A percentile compares a stretch with the other conserved stretches of the same genome.
Conservation (phyloP, 768 basidiomycete genomes). For the Mrakia hoshinonis region DNA sequence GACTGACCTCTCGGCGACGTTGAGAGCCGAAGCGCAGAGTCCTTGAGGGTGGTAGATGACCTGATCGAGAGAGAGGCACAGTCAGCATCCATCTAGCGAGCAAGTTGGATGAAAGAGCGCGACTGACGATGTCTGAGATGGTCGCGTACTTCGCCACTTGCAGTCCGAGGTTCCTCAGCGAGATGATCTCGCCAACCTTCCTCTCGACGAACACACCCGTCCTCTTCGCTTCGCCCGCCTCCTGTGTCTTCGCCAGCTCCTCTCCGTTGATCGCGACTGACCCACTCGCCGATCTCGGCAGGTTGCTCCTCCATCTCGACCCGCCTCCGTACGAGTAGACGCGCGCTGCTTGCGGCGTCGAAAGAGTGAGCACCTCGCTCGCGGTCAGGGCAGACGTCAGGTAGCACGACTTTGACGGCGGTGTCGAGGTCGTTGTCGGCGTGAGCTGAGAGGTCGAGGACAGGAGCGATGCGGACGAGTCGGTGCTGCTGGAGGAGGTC, state of each 20-base stretch:
- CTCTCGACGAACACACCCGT: conserved; percentile 16
- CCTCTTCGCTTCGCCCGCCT: neutral
- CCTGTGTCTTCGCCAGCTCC: neutral
- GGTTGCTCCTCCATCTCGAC: neutral
- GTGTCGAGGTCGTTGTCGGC: conserved; percentile 11
- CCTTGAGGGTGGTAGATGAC: conserved; percentile 73
- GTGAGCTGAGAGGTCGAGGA: conserved; percentile 16
- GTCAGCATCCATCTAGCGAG: neutral
- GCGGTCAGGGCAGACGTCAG: conserved; percentile 24
- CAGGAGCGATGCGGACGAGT: conserved; percentile 30
- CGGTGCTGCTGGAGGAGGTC: conserved; percentile 29
- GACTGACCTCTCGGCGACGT: conserved; percentile 55
- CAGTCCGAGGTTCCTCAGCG: conserved; percentile 66
- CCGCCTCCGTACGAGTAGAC: conserved; percentile 8
- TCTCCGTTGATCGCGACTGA: neutral
- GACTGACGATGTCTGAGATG: conserved; percentile 63
- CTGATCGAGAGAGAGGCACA: neutral
- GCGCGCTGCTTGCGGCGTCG: conserved; percentile 7
- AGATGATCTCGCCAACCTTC: conserved; percentile 24
- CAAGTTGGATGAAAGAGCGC: neutral
- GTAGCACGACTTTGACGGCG: conserved; percentile 12
- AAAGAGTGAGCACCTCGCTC: conserved; percentile 17
- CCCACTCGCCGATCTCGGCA: neutral
- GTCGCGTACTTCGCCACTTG: conserved; percentile 79
- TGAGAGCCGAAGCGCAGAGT: conserved; percentile 48